Evolutionary conservation across 1,139 yeast species (phyloP).

Genomic region (Debaryomyces sp.): DNA sequence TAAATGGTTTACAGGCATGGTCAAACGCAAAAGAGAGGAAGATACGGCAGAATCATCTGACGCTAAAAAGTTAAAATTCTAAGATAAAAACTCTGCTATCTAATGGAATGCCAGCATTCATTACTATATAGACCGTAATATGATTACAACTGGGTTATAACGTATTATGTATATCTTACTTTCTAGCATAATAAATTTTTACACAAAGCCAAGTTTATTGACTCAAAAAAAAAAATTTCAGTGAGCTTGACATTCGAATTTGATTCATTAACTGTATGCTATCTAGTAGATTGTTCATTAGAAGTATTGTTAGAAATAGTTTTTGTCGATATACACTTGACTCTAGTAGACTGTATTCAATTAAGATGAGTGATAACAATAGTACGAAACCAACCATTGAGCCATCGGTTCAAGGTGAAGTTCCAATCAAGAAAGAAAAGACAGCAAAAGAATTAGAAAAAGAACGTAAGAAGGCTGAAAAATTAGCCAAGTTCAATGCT

Average conservation of each 20-base stretch:
- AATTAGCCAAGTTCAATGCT: constrained; percentile 90
- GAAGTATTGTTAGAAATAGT: constrained; percentile 13
- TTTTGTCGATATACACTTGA: constrained; percentile 8
- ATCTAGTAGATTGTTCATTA: constrained; percentile 21
- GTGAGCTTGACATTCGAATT: neutral
- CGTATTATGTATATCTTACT: neutral
- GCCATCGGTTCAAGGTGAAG: constrained; percentile 17
- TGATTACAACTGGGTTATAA: neutral
- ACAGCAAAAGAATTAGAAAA: constrained; percentile 83
- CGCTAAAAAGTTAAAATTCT: constrained; percentile 1
- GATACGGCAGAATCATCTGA: neutral
- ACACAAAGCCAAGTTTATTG: constrained; percentile 8
- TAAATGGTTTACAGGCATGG: constrained; percentile 27
- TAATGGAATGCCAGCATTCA: neutral
- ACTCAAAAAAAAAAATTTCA: constrained; percentile 5
- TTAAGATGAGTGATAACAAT: constrained; percentile 16
- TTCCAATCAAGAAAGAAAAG: constrained; percentile 40
- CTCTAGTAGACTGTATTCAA: constrained; percentile 10
- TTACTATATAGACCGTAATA: neutral
- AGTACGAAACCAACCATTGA: constrained; percentile 11
- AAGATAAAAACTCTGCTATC: neutral
- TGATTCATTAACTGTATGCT: constrained; percentile 20
- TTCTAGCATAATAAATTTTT: neutral
- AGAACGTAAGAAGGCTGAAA: constrained; percentile 96
- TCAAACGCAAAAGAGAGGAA: constrained; percentile 16